Evolutionary conservation across 345 rosid genomes (phyloP).

Genomic region (Melaleuca quinquenervia): DNA sequence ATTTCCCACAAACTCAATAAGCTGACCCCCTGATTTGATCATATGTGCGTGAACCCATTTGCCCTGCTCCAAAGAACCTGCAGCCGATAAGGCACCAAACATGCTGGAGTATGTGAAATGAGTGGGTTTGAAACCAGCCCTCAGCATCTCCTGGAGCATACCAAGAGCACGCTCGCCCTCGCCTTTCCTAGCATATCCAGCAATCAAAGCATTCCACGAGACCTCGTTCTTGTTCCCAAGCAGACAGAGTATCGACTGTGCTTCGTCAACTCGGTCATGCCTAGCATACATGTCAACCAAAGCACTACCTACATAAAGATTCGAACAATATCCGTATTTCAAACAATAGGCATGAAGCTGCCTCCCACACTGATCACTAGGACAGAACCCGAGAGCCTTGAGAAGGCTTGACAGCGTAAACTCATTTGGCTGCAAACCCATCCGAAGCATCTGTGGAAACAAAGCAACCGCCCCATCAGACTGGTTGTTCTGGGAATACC

Average conservation of each 20-base stretch:
- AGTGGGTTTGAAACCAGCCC: conserved; percentile 32
- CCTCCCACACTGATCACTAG: conserved; percentile 16
- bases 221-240: conserved; percentile 45
- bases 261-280: conserved; percentile 37
- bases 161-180: conserved; percentile 35
- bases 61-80: conserved; percentile 61
- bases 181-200: conserved; percentile 45
- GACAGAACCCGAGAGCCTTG: conserved; percentile 38
- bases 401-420: conserved; percentile 48
- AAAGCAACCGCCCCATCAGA: conserved; percentile 32
- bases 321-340: conserved; percentile 28
- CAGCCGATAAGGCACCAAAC: conserved; percentile 37
- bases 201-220: conserved; percentile 65
- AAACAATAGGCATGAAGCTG: conserved; percentile 45
- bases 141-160: conserved; percentile 36
- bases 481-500: conserved; percentile 36
- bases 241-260: conserved; percentile 23
- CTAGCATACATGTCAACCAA: conserved; percentile 51
- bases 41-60: conserved; percentile 57
- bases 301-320: conserved; percentile 60
- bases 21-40: conserved; percentile 46
- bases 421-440: conserved; percentile 34
- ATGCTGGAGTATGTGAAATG: conserved; percentile 41
- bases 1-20: conserved; percentile 42
- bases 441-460: conserved; percentile 32